Percentiles rank a stretch among this genome's conserved stretches.
phyloP scores from a whole-genome alignment of 805 yeast species.

The Metschnikowia matae region DNA sequence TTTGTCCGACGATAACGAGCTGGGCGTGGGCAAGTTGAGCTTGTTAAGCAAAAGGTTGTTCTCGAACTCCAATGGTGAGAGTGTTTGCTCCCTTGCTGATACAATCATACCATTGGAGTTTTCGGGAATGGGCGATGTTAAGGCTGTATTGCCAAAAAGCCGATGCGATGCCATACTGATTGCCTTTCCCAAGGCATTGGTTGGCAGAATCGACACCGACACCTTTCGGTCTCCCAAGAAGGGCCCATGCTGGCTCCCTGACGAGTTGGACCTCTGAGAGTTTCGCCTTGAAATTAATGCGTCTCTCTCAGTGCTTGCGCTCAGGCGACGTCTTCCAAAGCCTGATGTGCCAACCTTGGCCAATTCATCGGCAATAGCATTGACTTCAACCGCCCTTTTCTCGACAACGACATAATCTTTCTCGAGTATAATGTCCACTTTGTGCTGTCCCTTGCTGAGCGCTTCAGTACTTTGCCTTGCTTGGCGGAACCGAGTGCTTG shows the following conservation, averaged over 20 bases:
- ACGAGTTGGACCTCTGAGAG: conserved; percentile 45
- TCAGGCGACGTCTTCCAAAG: conserved; percentile 40
- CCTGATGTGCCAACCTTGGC: conserved; percentile 57
- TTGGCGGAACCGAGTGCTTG: conserved; percentile 23
- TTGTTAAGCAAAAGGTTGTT: conserved; percentile 34
- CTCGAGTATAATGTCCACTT: conserved; percentile 55
- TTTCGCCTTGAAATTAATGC: conserved; percentile 23
- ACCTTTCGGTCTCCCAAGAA: conserved; percentile 60
- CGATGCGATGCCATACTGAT: conserved; percentile 83
- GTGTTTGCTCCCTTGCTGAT: conserved; percentile 3
- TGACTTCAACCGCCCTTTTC: conserved; percentile 90
- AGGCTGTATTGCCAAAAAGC: conserved; percentile 54
- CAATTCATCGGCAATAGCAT: conserved; percentile 90
- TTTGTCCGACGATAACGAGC: conserved; percentile 21
- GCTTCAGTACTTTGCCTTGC: conserved; percentile 11
- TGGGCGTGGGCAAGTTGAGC: conserved; percentile 28
- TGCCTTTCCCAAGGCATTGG: conserved; percentile 86
- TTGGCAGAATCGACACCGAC: conserved; percentile 71
- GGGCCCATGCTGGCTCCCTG: conserved; percentile 54
- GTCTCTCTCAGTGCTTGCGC: conserved; percentile 20
- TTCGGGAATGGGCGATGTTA: conserved; percentile 13
- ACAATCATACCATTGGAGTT: conserved; percentile 1
- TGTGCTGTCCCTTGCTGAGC: conserved; percentile 13
- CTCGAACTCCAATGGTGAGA: conserved; percentile 22
- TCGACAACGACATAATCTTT: conserved; percentile 93